Evolutionary conservation across 495 filamentous ascomycete genomes (phyloP).

Genomic region (Penicillium waksmanii): DNA sequence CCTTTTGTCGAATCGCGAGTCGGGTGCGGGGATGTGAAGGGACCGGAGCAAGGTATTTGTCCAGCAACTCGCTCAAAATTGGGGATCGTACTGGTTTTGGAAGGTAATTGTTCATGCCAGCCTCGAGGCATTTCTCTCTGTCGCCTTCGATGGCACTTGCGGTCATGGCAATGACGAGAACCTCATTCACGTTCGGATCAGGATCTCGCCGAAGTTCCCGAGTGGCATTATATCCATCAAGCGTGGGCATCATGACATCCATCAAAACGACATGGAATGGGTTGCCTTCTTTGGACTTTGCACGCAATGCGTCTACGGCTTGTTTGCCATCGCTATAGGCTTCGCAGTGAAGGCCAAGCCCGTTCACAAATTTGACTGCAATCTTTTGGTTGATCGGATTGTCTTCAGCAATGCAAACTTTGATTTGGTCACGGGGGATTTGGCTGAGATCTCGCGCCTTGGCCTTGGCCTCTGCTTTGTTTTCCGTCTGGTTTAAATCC

Average conservation of each 20-base stretch:
- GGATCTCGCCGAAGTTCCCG: conserved; percentile 75
- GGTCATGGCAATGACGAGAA: conserved; percentile 92
- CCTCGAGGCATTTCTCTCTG: conserved; percentile 86
- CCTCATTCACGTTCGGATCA: conserved; percentile 70
- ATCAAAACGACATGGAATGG: conserved; percentile 82
- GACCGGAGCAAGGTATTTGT: conserved; percentile 65
- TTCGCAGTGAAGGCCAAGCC: conserved; percentile 79
- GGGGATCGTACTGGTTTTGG: conserved; percentile 84
- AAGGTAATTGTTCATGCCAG: conserved; percentile 95
- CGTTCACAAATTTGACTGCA: conserved; percentile 83
- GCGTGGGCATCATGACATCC: conserved; percentile 94
- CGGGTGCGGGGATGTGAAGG: conserved; percentile 45
- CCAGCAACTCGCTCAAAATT: conserved; percentile 74
- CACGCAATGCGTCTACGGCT: conserved; percentile 80
- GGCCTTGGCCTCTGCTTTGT: conserved; percentile 32
- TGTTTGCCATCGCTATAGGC: conserved; percentile 85
- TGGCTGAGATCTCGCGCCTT: conserved; percentile 60
- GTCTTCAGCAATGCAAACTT: conserved; percentile 89
- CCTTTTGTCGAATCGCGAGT: conserved; percentile 39
- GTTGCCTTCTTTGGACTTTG: conserved; percentile 65
- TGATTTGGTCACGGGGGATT: conserved; percentile 75
- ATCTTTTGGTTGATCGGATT: conserved; percentile 93
- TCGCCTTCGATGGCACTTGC: conserved; percentile 90
- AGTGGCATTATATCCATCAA: conserved; percentile 93
- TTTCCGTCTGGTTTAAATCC: conserved; percentile 36